These are phyloP conservation scores for Cordyceps militaris DNA, from an alignment of 2,329 filamentous ascomycete genomes.

Conservation along the genomic window DNA sequence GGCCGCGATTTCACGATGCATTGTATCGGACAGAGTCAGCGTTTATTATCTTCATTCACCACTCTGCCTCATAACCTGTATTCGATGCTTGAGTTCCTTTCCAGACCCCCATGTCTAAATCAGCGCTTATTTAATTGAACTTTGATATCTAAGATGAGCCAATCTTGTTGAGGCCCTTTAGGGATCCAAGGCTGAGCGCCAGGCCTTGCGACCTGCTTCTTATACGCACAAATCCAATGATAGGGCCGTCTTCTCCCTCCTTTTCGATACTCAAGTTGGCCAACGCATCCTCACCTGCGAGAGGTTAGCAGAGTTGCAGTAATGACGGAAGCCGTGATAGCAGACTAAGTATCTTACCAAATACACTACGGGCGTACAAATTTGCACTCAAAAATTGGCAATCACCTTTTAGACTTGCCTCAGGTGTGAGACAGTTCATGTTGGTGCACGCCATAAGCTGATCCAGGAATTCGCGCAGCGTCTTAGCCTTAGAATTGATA, in stretches of 20 bases:
- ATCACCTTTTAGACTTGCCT: slow-evolving; percentile 92
- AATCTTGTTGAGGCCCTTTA: slow-evolving; percentile 90
- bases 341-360: slow-evolving; percentile 64
- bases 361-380: slow-evolving; percentile 91
- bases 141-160: slow-evolving; percentile 29
- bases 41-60: slow-evolving; percentile 3
- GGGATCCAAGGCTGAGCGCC: slow-evolving; percentile 83
- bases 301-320: slow-evolving; percentile 18
- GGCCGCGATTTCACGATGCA: not conserved
- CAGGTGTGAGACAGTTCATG: slow-evolving; percentile 95
- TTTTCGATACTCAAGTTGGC: slow-evolving; percentile 98
- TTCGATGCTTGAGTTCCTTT: not conserved
- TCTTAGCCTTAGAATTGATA: slow-evolving; percentile 96
- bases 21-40: not conserved
- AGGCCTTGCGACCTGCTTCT: slow-evolving; percentile 93
- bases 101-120: slow-evolving; percentile 10
- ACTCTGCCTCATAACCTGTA: not conserved
- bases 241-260: slow-evolving; percentile 88
- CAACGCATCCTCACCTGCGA: slow-evolving; percentile 86
- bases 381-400: slow-evolving; percentile 98
- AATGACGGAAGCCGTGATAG: slow-evolving; percentile 11
- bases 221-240: slow-evolving; percentile 96
- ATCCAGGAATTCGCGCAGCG: slow-evolving; percentile 82
- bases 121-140: slow-evolving; percentile 8
- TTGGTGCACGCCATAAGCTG: slow-evolving; percentile 97